Evolutionary conservation across 148 eudicot species (phyloP).

Genomic region (Chenopodium album): DNA sequence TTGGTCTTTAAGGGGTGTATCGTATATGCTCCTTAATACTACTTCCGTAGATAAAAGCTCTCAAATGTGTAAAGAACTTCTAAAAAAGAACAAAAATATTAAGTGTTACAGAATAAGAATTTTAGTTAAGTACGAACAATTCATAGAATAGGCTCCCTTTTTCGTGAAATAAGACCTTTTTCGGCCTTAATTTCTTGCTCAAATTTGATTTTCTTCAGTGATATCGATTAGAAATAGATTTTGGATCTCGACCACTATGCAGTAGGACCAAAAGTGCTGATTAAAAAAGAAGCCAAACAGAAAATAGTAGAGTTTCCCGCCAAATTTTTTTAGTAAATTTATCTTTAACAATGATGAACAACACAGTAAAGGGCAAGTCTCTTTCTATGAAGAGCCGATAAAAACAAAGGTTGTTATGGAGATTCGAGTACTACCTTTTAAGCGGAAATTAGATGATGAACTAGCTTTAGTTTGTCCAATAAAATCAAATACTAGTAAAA

Average conservation of each 20-base stretch:
- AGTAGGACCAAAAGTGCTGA: constrained; percentile 17
- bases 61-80: too few relatives aligned
- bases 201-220: too few relatives aligned
- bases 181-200: too few relatives aligned
- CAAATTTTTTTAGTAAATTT: too few relatives aligned
- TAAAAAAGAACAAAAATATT: too few relatives aligned
- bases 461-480: background rate
- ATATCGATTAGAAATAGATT: background rate
- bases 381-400: constrained; percentile 14
- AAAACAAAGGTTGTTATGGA: background rate
- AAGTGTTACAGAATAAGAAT: too few relatives aligned
- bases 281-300: background rate
- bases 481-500: background rate
- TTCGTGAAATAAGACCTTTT: too few relatives aligned
- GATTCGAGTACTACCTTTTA: background rate
- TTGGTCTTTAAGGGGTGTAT: too few relatives aligned
- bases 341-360: constrained; percentile 3
- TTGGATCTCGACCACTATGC: constrained; percentile 2
- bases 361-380: constrained; percentile 8
- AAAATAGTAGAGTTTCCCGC: constrained; percentile 17
- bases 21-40: too few relatives aligned
- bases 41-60: too few relatives aligned
- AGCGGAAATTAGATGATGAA: background rate
- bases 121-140: too few relatives aligned
- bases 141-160: too few relatives aligned